Percentiles rank a stretch among this genome's conserved stretches.
Conservation (phyloP, 1,284 basidiomycete species). For the Ustilago curta region DNA sequence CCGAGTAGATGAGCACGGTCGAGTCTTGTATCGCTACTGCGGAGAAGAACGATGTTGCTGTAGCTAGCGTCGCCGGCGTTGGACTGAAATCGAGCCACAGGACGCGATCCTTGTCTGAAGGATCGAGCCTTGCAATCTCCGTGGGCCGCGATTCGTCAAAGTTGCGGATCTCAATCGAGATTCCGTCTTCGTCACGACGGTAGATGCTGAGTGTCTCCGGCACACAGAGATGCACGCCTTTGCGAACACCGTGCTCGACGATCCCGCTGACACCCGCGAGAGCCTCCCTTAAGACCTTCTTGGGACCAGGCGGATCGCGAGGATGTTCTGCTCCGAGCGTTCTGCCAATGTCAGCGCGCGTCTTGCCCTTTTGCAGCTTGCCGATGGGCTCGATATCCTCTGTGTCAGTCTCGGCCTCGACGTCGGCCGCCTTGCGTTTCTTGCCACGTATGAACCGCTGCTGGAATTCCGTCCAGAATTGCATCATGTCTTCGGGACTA, state of each 20-base stretch:
- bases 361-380: slow-evolving; percentile 45
- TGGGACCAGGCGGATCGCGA: slow-evolving; percentile 72
- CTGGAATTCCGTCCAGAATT: slow-evolving; percentile 52
- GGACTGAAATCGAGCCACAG: slow-evolving; percentile 90
- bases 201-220: slow-evolving; percentile 51
- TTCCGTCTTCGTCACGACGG: slow-evolving; percentile 71
- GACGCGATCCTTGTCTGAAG: slow-evolving; percentile 72
- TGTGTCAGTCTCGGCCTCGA: slow-evolving; percentile 27
- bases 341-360: slow-evolving; percentile 68
- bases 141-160: slow-evolving; percentile 74
- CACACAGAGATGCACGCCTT: slow-evolving; percentile 32
- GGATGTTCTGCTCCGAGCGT: slow-evolving; percentile 80
- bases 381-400: slow-evolving; percentile 50
- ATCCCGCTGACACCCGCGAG: slow-evolving; percentile 29
- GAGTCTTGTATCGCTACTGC: slow-evolving; percentile 72
- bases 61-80: slow-evolving; percentile 77
- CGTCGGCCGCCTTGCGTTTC: slow-evolving; percentile 44
- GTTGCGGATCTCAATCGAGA: slow-evolving; percentile 83
- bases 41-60: slow-evolving; percentile 77
- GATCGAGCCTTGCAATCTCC: slow-evolving; percentile 77
- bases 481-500: slow-evolving; percentile 47
- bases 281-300: slow-evolving; percentile 73
- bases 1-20: slow-evolving; percentile 59
- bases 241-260: slow-evolving; percentile 42
- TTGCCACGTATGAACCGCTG: slow-evolving; percentile 43